Base-by-base conservation (phyloP, 345 rosid genomes). In the Lagerstroemia speciosa region DNA sequence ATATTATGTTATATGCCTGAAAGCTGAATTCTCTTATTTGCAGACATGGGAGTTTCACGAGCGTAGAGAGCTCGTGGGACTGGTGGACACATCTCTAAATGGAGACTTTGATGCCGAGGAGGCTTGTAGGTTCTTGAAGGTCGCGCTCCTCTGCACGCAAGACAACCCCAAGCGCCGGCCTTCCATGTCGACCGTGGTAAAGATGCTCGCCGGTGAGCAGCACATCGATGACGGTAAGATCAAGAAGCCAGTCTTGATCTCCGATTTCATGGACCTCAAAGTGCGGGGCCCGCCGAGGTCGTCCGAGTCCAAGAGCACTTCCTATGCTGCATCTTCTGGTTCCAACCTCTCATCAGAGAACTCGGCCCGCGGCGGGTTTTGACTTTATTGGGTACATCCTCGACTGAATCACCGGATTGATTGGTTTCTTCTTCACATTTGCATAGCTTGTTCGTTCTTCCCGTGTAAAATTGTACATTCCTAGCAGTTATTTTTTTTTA, bases 31-130 rank as follows among this genome's bases (percentile, higher is more conserved):
- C 26, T 20, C 37, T 30, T 29, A 29, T 62, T 45, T 77, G 81
- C 89, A 93, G 98, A 84, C 96, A 61, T 93, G 99, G 99, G 82
- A 76, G 5, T 87, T 88, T 27, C 83, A 80, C 40, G 99, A 94
- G 79, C 80, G 77, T 53, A 84, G 70, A 55, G 92, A 89, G 79
- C 84, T 91, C 27, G 84, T 91, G 43, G 78, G 24, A 32, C 80
- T 94, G 62, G 89, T 94, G 34, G 91, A 84, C 64, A 6, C 72
- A 36, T 72, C 79, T 16, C 26, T 86, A 67, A 58, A 64, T 15
- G 84, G 74, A 3, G 78, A 83, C 69, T 80, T 63, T 10, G 67
- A 78, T 30, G 65, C 41, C n/a, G 86, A 81, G 48, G 86, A 81
- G 68, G 89, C 87, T 62, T 72, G 71, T 62, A 75, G 75, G 45